Evolutionary conservation across 371 early-diverging fungal species (phyloP).

Genomic region (Mucor velutinosus): DNA sequence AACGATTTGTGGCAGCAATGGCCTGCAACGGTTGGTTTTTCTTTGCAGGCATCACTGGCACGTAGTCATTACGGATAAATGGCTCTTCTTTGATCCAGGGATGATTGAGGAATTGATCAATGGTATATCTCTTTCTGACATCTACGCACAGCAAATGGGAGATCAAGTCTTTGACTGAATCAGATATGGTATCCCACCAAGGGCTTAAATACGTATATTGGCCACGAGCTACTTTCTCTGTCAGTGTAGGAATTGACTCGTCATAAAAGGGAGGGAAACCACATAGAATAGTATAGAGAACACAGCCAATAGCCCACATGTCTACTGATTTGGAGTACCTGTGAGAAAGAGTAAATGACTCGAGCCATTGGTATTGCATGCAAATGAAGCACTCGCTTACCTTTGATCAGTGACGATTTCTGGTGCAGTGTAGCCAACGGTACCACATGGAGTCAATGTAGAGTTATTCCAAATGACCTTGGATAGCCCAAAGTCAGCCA

Average conservation of each 20-base stretch:
- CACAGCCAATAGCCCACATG: constrained; percentile 95
- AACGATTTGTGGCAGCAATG: not conserved
- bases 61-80: not conserved
- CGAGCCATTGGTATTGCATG: not conserved
- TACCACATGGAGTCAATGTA: constrained; percentile 90
- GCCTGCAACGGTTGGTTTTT: not conserved
- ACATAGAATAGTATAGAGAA: constrained; percentile 86
- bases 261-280: constrained; percentile 93
- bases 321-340: constrained; percentile 76
- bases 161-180: constrained; percentile 79
- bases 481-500: constrained; percentile 88
- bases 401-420: constrained; percentile 77
- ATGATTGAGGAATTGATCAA: constrained; percentile 65
- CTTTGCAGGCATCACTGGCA: not conserved
- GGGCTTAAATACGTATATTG: constrained; percentile 80
- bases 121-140: constrained; percentile 80
- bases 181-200: constrained; percentile 89
- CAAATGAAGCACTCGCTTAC: not conserved
- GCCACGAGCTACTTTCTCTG: constrained; percentile 77
- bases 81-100: constrained; percentile 15
- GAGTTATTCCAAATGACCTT: constrained; percentile 82
- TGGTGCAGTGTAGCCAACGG: constrained; percentile 91
- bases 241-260: constrained; percentile 73
- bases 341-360: not conserved
- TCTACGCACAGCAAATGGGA: constrained; percentile 80